Conservation (phyloP, 176 grass and related monocot genomes). For the Oryza glumipatula region DNA sequence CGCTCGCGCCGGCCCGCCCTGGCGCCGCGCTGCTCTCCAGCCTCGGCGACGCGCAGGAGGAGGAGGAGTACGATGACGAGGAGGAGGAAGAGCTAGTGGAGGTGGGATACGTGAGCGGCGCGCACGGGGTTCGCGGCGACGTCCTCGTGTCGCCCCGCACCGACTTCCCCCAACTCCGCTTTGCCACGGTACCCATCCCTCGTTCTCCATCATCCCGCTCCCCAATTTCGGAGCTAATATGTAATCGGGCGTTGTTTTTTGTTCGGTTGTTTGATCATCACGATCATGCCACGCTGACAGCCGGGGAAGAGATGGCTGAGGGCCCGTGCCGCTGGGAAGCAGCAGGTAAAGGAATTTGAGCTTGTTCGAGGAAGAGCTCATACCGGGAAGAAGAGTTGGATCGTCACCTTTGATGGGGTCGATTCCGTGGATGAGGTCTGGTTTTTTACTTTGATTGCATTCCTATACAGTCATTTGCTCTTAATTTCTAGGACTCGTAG, state of each 20-base stretch:
- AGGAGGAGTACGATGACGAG: neutral
- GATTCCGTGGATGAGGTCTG: conserved; percentile 74
- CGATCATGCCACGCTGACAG: conserved; percentile 29
- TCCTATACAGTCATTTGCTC: neutral
- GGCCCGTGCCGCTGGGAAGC: conserved; percentile 63
- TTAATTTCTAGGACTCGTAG: neutral
- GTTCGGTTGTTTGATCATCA: neutral
- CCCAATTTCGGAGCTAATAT: neutral
- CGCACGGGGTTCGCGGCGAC: conserved; percentile 84
- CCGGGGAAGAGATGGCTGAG: conserved; percentile 85
- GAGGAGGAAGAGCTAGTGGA: conserved; percentile 50
- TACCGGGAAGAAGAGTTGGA: conserved; percentile 84
- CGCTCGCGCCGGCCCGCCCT: conserved; percentile 33
- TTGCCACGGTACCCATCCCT: conserved; percentile 50
- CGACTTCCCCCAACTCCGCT: conserved; percentile 86
- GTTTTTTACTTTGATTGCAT: neutral
- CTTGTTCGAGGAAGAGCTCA: conserved; percentile 66
- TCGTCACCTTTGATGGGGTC: conserved; percentile 78
- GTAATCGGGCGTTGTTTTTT: neutral
- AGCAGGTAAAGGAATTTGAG: conserved; percentile 60
- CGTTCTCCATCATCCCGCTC: neutral
- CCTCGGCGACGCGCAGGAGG: conserved; percentile 44
- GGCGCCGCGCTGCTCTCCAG: conserved; percentile 48
- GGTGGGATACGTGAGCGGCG: conserved; percentile 70
- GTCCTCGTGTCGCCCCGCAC: conserved; percentile 76